Percentiles rank a stretch among this genome's conserved stretches.
Conservation (phyloP, 768 basidiomycete species). For the Xanthoconium stramineum region DNA sequence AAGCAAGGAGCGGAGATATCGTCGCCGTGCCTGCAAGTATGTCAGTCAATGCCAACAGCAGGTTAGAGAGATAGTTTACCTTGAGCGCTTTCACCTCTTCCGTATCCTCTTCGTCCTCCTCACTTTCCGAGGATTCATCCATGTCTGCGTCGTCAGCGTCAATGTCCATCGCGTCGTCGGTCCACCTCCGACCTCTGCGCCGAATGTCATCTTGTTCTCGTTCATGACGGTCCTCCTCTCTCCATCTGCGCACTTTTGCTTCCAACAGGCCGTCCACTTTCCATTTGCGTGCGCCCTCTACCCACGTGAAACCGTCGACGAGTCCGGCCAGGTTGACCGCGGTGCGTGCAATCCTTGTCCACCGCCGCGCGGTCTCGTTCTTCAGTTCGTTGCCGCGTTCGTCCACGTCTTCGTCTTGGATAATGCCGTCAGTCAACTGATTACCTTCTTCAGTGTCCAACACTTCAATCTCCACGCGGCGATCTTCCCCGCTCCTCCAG, state of each 20-base stretch:
- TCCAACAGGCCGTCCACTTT: slow-evolving; percentile 59
- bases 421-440: slow-evolving; percentile 69
- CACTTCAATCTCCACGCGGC: slow-evolving; percentile 72
- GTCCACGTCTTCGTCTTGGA: slow-evolving; percentile 73
- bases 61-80: slow-evolving; percentile 39
- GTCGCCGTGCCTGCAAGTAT: slow-evolving; percentile 58
- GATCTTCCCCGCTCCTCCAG: slow-evolving; percentile 80
- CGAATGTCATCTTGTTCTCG: slow-evolving; percentile 67
- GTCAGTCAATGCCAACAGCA: slow-evolving; percentile 8
- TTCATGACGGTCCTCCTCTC: slow-evolving; percentile 64
- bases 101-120: slow-evolving; percentile 65
- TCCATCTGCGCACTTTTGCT: slow-evolving; percentile 69
- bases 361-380: slow-evolving; percentile 53
- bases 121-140: slow-evolving; percentile 43
- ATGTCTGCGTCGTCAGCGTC: slow-evolving; percentile 53
- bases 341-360: slow-evolving; percentile 72
- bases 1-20: slow-evolving; percentile 71
- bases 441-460: slow-evolving; percentile 57
- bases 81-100: slow-evolving; percentile 78
- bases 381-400: slow-evolving; percentile 24
- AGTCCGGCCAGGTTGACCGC: slow-evolving; percentile 62
- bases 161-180: slow-evolving; percentile 69
- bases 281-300: slow-evolving; percentile 58
- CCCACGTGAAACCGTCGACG: slow-evolving; percentile 77
- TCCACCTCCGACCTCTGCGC: slow-evolving; percentile 57